A percentile compares a stretch with the other conserved stretches of the same genome.
phyloP scores from a whole-genome alignment of 2,329 filamentous ascomycete species.

The Penicillium sumatraense region DNA sequence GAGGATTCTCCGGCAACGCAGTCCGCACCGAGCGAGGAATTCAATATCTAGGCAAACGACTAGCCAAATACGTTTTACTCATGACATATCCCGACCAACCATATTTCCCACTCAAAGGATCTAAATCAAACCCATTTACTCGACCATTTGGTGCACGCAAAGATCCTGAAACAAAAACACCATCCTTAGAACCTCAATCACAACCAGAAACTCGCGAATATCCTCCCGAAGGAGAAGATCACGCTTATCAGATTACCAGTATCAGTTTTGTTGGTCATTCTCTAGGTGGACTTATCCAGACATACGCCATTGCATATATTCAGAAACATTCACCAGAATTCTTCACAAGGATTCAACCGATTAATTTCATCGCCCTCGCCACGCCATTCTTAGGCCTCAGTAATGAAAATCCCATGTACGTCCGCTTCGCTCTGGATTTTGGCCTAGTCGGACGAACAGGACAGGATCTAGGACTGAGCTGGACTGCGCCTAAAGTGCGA shows the following conservation, averaged over 20 bases:
- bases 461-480: constrained; percentile 91
- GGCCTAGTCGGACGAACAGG: constrained; percentile 94
- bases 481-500: constrained; percentile 83
- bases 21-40: constrained; percentile 92
- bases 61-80: constrained; percentile 86
- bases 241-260: constrained; percentile 82
- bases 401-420: constrained; percentile 96
- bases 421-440: constrained; percentile 96
- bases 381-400: constrained; percentile 89
- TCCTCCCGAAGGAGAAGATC: constrained; percentile 49
- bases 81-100: constrained; percentile 95
- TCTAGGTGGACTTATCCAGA: constrained; percentile 86
- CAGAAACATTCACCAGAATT: constrained; percentile 93
- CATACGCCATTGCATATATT: constrained; percentile 93
- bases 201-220: constrained; percentile 44
- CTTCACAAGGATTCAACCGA: constrained; percentile 80
- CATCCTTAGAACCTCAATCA: constrained; percentile 42
- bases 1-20: constrained; percentile 87
- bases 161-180: constrained; percentile 24
- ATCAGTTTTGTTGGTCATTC: constrained; percentile 96
- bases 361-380: constrained; percentile 89
- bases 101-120: constrained; percentile 70
- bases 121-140: constrained; percentile 54
- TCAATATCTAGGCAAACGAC: constrained; percentile 92
- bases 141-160: constrained; percentile 52